phyloP scores from a whole-genome alignment of 768 basidiomycete species.

The Tylopilus felleus region DNA sequence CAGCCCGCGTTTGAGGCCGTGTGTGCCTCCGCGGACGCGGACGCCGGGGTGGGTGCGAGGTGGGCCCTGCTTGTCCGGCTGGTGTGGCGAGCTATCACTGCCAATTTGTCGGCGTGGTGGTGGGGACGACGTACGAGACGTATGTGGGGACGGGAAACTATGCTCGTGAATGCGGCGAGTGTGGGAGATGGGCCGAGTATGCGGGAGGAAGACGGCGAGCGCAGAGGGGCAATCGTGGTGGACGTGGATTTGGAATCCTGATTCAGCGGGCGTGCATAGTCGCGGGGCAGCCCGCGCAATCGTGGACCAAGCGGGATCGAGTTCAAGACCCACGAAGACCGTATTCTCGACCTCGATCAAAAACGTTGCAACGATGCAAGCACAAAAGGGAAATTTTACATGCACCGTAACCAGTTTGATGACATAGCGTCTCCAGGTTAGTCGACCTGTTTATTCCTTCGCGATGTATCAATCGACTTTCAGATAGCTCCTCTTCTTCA shows the following conservation, averaged over 20 bases:
- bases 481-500: not conserved
- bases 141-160: constrained; percentile 16
- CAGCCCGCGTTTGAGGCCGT: constrained; percentile 32
- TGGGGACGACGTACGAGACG: constrained; percentile 9
- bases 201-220: constrained; percentile 14
- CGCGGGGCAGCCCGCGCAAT: not conserved
- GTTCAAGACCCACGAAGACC: too few species aligned
- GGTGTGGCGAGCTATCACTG: constrained; percentile 11
- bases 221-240: constrained; percentile 28
- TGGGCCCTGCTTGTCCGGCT: constrained; percentile 13
- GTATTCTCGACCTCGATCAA: too few species aligned
- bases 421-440: too few species aligned
- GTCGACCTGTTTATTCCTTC: not conserved
- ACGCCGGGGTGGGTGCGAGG: constrained; percentile 9
- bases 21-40: constrained; percentile 5
- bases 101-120: constrained; percentile 3
- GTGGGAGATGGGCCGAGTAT: constrained; percentile 18
- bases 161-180: constrained; percentile 34
- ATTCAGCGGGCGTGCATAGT: not conserved
- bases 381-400: not conserved
- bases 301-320: too few species aligned
- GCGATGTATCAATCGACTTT: not conserved
- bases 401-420: not conserved
- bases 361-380: too few species aligned
- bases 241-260: constrained; percentile 17